Base-by-base conservation (phyloP, 2,329 filamentous ascomycete species). In the Endoconidiophora polonica region DNA sequence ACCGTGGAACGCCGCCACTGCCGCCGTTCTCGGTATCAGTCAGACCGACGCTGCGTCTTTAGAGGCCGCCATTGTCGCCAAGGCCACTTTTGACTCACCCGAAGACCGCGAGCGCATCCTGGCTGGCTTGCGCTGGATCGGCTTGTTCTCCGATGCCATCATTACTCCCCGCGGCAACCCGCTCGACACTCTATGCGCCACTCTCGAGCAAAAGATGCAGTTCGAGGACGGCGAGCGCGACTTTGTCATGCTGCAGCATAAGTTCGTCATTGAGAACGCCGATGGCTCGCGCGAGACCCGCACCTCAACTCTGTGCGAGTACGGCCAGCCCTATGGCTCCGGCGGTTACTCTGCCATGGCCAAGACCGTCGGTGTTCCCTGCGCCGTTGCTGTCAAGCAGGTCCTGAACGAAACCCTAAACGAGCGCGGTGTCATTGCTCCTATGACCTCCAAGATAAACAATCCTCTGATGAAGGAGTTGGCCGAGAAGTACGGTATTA, bases 141-240 rank as follows among this genome's bases (percentile, higher is more conserved):
- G 74, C 26, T 62, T 79, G 55, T 82, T 86, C 68, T 81, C 77
- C 41, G 73, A 79, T 56, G 73, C 77, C 61, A 68, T 76, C 62
- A 86, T 82, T 61, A 81, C 68, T 4, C 81, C 85, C 24, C 71
- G 77, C 50, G 82, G 79, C 49, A 94, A 85, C 69, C 83, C 86
- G 3, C 75, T 94, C 22, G 88, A 94, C 65, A 90, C 84, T n/a
- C 77, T 94, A 38, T 94, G 87, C 68, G 86, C 85, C 29, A 83
- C 79, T 2, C 76, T 94, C 26, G 86, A 94, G 72, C 69, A 84
- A 72, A 94, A 93, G 78, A 93, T 94, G 85, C 76, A 84, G 66
- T 94, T 81, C 65, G 82, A 76, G 60, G 71, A 82, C 58, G 81
- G 75, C 54, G 86, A 94, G 76, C 81, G 87, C 53, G 87, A 94